Conservation (phyloP, 805 yeast species). For the Nakazawaea ernobii region DNA sequence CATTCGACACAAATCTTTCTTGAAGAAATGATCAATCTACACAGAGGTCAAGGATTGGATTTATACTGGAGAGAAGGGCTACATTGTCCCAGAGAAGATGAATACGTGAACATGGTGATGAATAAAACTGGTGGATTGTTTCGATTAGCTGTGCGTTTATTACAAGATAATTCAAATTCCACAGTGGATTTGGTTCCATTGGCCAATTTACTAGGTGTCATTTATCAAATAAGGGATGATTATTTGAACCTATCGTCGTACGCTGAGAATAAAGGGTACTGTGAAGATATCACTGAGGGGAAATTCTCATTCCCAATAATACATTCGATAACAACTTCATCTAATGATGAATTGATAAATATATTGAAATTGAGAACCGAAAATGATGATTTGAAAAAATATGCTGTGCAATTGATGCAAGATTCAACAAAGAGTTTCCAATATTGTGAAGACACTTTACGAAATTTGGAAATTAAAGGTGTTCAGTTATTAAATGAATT, state of each 20-base stretch:
- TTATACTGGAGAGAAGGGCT: slow-evolving; percentile 78
- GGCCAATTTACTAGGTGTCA: slow-evolving; percentile 71
- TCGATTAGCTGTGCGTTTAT: slow-evolving; percentile 62
- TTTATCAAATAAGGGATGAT: slow-evolving; percentile 86
- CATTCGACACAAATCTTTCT: slow-evolving; percentile 34
- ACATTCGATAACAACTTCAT: slow-evolving; percentile 43
- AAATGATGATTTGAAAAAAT: slow-evolving; percentile 42
- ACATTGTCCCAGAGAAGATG: slow-evolving; percentile 50
- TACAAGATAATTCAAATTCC: slow-evolving; percentile 33
- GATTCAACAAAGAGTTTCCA: slow-evolving; percentile 32
- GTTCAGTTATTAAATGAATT: slow-evolving; percentile 15
- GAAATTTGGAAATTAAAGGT: slow-evolving; percentile 20
- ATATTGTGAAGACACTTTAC: slow-evolving; percentile 29
- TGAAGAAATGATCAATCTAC: slow-evolving; percentile 76
- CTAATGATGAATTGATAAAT: slow-evolving; percentile 36
- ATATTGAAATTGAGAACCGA: slow-evolving; percentile 49
- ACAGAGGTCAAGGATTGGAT: slow-evolving; percentile 87
- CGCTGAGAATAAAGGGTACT: slow-evolving; percentile 63
- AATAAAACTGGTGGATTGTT: slow-evolving; percentile 89
- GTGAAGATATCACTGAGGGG: slow-evolving; percentile 88
- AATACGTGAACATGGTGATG: slow-evolving; percentile 76
- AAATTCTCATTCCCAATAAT: slow-evolving; percentile 83
- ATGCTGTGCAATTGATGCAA: slow-evolving; percentile 44
- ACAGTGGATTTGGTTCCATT: slow-evolving; percentile 40
- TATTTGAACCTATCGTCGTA: slow-evolving; percentile 61